Evolutionary conservation across 1,284 basidiomycete genomes (phyloP).

Genomic region (Papiliotrema fonsecae): DNA sequence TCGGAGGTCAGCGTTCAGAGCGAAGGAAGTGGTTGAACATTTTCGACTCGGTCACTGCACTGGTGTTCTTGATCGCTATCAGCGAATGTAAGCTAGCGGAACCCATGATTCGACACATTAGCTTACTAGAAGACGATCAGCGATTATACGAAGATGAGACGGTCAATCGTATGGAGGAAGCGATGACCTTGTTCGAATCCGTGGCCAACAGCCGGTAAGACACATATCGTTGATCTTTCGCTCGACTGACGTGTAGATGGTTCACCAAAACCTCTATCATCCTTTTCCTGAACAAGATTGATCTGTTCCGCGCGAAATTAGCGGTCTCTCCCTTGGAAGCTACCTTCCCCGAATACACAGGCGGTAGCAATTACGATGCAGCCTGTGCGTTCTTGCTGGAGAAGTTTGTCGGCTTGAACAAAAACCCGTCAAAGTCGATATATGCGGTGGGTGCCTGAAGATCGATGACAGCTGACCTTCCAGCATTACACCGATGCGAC

Average conservation of each 20-base stretch:
- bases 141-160: constrained; percentile 84
- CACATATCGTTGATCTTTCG: constrained; percentile 26
- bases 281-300: constrained; percentile 89
- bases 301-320: constrained; percentile 91
- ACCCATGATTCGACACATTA: neutral
- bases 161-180: constrained; percentile 95
- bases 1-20: constrained; percentile 77
- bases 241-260: constrained; percentile 20
- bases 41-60: constrained; percentile 69
- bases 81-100: constrained; percentile 72
- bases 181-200: constrained; percentile 88
- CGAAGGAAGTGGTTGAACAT: constrained; percentile 83
- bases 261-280: constrained; percentile 48
- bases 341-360: constrained; percentile 77
- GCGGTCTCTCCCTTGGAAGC: constrained; percentile 76
- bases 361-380: constrained; percentile 70
- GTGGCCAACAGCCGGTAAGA: constrained; percentile 74
- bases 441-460: constrained; percentile 37
- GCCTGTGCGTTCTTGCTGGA: constrained; percentile 82
- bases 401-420: constrained; percentile 79
- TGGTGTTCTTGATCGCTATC: constrained; percentile 85
- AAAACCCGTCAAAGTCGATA: constrained; percentile 60
- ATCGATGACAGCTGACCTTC: constrained; percentile 3
- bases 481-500: constrained; percentile 52
- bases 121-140: constrained; percentile 40